These are phyloP conservation scores for Aspergillus hiratsukae DNA, from an alignment of 2,329 filamentous ascomycete genomes.

Conservation along the genomic window DNA sequence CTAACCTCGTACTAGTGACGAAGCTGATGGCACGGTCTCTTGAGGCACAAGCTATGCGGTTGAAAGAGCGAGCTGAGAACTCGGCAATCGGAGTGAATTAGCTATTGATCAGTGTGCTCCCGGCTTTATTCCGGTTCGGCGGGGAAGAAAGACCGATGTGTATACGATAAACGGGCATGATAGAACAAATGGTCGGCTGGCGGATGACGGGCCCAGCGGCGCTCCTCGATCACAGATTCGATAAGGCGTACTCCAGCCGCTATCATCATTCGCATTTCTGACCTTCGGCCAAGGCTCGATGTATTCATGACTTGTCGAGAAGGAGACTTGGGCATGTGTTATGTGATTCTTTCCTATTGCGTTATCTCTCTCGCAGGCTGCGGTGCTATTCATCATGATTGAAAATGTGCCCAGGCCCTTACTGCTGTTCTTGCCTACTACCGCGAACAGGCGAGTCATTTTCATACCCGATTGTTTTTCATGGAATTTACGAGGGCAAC, in stretches of 20 bases:
- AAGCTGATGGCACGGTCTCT: constrained; percentile 64
- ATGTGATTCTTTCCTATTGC: background rate
- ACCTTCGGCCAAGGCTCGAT: background rate
- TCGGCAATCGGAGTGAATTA: background rate
- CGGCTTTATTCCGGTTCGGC: background rate
- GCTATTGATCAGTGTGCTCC: background rate
- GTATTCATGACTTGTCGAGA: background rate
- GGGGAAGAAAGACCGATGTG: background rate
- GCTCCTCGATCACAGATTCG: background rate
- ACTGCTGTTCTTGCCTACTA: background rate
- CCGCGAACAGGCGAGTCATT: background rate
- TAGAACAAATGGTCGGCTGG: background rate
- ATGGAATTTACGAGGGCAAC: background rate
- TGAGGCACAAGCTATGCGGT: constrained; percentile 59
- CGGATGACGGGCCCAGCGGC: background rate
- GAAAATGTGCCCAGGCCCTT: background rate
- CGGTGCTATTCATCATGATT: background rate
- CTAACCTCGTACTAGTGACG: constrained; percentile 49
- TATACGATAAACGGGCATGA: background rate
- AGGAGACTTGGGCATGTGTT: background rate
- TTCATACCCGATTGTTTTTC: background rate
- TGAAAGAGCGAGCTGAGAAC: constrained; percentile 49
- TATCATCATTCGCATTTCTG: too few relatives aligned
- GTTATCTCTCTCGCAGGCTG: background rate
- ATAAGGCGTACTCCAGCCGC: background rate